Conservation (phyloP, 192 early-diverging fungal genomes). For the Cetraspora pellucida region DNA sequence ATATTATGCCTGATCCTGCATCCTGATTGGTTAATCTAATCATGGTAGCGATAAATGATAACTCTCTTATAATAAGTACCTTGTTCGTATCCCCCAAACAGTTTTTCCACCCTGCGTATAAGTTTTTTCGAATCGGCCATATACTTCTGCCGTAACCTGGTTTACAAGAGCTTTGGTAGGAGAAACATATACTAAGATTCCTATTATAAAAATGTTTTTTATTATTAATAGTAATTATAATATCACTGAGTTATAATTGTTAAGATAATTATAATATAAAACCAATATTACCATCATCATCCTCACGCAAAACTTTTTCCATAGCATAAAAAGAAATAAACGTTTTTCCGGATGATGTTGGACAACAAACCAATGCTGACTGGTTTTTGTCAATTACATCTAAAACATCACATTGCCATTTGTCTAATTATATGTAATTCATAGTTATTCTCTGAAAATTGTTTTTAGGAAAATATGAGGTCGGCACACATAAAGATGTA, state of each 20-base stretch:
- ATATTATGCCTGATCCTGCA: too few relatives aligned
- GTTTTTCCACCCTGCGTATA: slow-evolving; percentile 34
- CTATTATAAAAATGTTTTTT: neutral
- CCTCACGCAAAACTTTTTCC: slow-evolving; percentile 46
- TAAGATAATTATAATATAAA: neutral
- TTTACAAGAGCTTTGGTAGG: slow-evolving; percentile 54
- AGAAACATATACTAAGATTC: slow-evolving; percentile 45
- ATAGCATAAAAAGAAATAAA: slow-evolving; percentile 56
- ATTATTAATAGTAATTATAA: neutral
- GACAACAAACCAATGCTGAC: slow-evolving; percentile 46
- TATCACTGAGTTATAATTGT: too few relatives aligned
- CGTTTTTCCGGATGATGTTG: slow-evolving; percentile 51
- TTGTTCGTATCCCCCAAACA: slow-evolving; percentile 45
- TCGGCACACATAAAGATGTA: too few relatives aligned
- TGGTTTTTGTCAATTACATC: slow-evolving; percentile 47
- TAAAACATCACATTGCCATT: slow-evolving; percentile 45
- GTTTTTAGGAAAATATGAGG: neutral
- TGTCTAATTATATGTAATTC: slow-evolving; percentile 9
- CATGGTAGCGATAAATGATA: too few relatives aligned
- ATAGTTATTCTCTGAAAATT: too few relatives aligned
- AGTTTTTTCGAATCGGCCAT: slow-evolving; percentile 45
- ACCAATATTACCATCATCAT: slow-evolving; percentile 37
- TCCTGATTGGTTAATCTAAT: too few relatives aligned
- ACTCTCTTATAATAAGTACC: neutral
- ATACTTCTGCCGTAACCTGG: slow-evolving; percentile 50